Base-by-base conservation (phyloP, 306 rosid species). In the Prunus fruticosa region DNA sequence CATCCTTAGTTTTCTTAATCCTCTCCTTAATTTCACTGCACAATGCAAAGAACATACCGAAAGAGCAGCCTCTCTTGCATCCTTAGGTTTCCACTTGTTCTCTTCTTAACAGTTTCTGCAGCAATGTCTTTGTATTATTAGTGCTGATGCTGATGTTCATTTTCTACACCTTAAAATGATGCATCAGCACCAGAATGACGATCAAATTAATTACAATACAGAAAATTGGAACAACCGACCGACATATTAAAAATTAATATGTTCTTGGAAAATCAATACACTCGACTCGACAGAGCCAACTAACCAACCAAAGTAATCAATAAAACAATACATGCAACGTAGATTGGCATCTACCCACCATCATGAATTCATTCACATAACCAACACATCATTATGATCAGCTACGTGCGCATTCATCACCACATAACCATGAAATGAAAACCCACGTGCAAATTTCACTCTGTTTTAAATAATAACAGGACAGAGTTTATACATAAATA, bases 1-100 rank as follows among this genome's bases (percentile, higher is more conserved):
- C 64, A 6, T 77, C 69, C 69, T 60, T 20, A 22, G 69, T 67
- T 67, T 77, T 68, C 75, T 45, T 54, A 6, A 77, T 57, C 68
- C 22, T 67, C 38, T 41, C 67, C 43, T 77, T 69, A 47, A 77
- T 69, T 70, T 69, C 69, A 60, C 69, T 19, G 52, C 22, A 28
- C 18, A 77, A 16, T 11, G 41, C 51, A 53, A 8, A n/a, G 6
- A 56, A 38, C 25, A 4, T 56, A 56, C 67, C 56, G 25, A 72
- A 72, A 72, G 32, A 64, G 71, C 47, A 50, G 45, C 73, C 45
- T 49, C 73, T 27, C 73, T 69, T 56, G 52, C 30, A 75, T 47
- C 51, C 51, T 46, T 16, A 46, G 14, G 64, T 20, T 75, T 75
- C 57, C 49, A 18, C 16, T 75, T 75, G 6, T 64, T 62, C 50